Evolutionary conservation across 2,329 filamentous ascomycete genomes (phyloP), one percentile per base, ranked within the genome.

Genomic region (Diaporthe ampelina): DNA sequence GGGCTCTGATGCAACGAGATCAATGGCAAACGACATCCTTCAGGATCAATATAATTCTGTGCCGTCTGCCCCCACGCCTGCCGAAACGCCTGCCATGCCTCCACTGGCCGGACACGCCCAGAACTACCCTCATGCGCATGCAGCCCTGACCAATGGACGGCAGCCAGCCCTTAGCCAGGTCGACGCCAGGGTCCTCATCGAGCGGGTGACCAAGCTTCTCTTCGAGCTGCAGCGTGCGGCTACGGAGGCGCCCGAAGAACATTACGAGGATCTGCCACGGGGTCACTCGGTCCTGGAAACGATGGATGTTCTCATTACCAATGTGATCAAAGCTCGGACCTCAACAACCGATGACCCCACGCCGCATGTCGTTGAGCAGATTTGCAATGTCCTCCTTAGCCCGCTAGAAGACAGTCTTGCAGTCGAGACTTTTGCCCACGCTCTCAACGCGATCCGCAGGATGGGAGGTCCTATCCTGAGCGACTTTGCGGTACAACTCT

Each of bases 261-360:
- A 93, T 77, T 92, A 91, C 76, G 79, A 82, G 29, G 90, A 91
- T 43, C 83, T 93, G 35, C 90, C 90, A 4, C 84, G 90, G 26
- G 87, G 89, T 11, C 89, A 92, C 78, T 83, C 86, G 6, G 87
- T 93, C 13, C 81, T 92, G n/a, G 91, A 93, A 72, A 85, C 91
- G 15, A 87, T 92, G 15, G 91, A 93, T 81, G 88, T 89, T 0
- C 83, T 93, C 48, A 88, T 91, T 9, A 88, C 90, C 79, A 84
- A 90, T 21, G 89, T 92, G 74, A 92, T 93, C 80, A 91, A 91
- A 81, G 89, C 87, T 2, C 89, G 89, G 11, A 90, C 92, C 78
- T 88, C 85, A 52, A 90, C 89, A 0, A 68, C 57, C 1, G 91
- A 92, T 58, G 89, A 91, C 24, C 89, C 90, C 74, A 87, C 88